Evolutionary conservation across 805 yeast species (phyloP).

Genomic region (Kodamaea leandrae): DNA sequence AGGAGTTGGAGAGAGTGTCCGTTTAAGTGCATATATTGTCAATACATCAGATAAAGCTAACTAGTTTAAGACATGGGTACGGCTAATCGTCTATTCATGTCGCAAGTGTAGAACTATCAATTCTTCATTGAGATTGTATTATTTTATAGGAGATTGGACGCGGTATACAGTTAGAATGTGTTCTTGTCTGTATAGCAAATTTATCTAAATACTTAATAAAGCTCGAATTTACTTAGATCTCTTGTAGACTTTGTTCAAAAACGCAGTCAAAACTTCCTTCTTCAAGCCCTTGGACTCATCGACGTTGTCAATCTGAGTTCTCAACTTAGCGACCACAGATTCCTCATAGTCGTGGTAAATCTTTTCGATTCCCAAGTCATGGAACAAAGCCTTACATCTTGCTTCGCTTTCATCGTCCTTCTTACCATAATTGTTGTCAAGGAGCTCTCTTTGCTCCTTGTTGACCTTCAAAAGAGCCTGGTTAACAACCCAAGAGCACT

Average conservation of each 20-base stretch:
- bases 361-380: conserved; percentile 66
- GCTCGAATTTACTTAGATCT: conserved; percentile 68
- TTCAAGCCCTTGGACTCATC: conserved; percentile 96
- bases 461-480: conserved; percentile 79
- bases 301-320: conserved; percentile 58
- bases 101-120: neutral
- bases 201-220: neutral
- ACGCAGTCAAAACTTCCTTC: conserved; percentile 76
- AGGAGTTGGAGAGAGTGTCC: conserved; percentile 74
- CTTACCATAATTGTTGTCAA: conserved; percentile 88
- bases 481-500: conserved; percentile 97
- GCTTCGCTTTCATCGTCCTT: conserved; percentile 70
- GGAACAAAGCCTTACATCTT: conserved; percentile 68
- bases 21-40: conserved; percentile 22
- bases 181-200: neutral
- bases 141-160: neutral
- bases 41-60: neutral
- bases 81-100: no score
- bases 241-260: conserved; percentile 89
- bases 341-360: conserved; percentile 84
- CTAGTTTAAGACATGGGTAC: no score
- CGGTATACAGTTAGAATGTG: no score
- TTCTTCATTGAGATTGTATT: neutral
- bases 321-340: conserved; percentile 60
- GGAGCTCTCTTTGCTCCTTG: conserved; percentile 74